Base-by-base conservation (phyloP, 2,329 filamentous ascomycete genomes). In the Aspergillus tamarii region DNA sequence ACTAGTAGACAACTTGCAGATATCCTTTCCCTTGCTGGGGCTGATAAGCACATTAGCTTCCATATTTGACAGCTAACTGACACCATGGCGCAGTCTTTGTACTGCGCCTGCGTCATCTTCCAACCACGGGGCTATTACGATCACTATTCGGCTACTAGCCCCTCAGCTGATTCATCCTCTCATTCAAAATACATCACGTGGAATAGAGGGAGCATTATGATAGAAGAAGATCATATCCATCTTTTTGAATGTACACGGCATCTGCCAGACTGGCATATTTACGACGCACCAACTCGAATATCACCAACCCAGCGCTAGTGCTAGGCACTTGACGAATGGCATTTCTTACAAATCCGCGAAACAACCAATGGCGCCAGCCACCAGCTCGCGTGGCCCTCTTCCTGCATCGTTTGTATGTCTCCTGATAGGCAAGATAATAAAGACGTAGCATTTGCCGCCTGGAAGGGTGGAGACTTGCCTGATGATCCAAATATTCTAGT, bases 261-360 rank as follows among this genome's bases (percentile, higher is more conserved):
- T 86, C 85, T n/a, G 80, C 78, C 57, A 80, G 72, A 65, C 81
- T 82, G 3, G 84, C 84, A 72, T 89, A 89, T 72, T 87, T 88
- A 57, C 87, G 78, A 58, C 88, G 77, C 45, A 89, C 84, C 39
- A 89, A 73, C 73, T 90, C 88, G 68, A 90, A 90, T 4, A 89
- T 87, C 61, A 90, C 86, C 59, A 90, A 75, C 0, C 87, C 88
- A 1, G 87, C 87, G 66, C 85, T 87, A 2, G 88, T 89, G 67
- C 86, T 89, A 2, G 88, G 88, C 14, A 88, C 84, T 71, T 89
- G 87, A 36, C 84, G 80, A 41, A 89, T 77, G 0, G 87, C 87
- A 60, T 77, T 83, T 70, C 79, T 78, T 69, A 85, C 78, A 70
- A 89, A 89, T 32, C 84, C 85, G 52, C 79, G 77, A 70, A 85